Base-by-base conservation (phyloP, 75 land plant species). In the Cupressus sempervirens region DNA sequence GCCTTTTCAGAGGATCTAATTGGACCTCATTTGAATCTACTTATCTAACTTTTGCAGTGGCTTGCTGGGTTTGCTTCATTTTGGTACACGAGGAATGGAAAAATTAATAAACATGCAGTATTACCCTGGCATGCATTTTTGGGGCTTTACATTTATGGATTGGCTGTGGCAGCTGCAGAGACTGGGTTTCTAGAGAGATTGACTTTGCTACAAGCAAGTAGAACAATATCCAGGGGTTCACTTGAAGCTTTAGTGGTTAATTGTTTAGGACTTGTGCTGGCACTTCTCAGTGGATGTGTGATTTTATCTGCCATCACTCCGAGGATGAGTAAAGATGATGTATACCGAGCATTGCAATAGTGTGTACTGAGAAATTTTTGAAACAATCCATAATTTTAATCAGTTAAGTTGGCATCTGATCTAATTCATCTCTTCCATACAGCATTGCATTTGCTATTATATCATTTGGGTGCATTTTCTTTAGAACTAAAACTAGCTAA, bases 141-240 rank as follows among this genome's bases (percentile, higher is more conserved):
- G 9, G 96, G 95, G 38, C 91, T 95, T 36, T 92, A 92, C 89
- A 92, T 90, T 3, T 95, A 95, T 53, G 90, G 81, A 5, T 76
- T 93, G 84, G 93, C 93, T 0, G 89, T 95, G 84, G 90, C 84
- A 13, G 91, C 96, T 34, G 96, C 95, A 73, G 96, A 95, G 82
- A 93, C 93, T n/a, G 96, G 96, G 18, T 91, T 95, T 18, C 80
- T 92, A n/a, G 96, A 95, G 90, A 95, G 94, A 86, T 73, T 95
- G 12, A 93, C 95, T 20, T 90, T 95, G 80, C 76, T 95, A 46
- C 92, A 92, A 36, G 82, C 89, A 6, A 88, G 82, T 75, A 70
- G 87, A 50, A 70, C 79, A 29, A 83, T 92, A 7, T 34, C 83
- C 15, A 91, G 82, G 29, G 90, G 80, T n/a, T 85, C 89, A 7